These are phyloP conservation scores for Fusarium sp. DNA, from an alignment of 2,329 filamentous ascomycete genomes.

Conservation along the genomic window DNA sequence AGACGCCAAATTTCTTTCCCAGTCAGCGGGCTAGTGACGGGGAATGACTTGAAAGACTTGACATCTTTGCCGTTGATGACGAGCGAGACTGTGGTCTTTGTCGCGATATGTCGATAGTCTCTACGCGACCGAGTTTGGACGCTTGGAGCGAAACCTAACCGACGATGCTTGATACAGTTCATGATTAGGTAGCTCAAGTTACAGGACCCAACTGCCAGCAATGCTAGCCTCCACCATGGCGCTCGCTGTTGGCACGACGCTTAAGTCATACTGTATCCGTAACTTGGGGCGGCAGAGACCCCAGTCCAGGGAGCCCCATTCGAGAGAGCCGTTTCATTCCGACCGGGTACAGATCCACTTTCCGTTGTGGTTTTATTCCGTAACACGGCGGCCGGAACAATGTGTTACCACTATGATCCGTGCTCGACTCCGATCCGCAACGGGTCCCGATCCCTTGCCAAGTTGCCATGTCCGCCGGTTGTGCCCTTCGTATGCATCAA, in stretches of 20 bases:
- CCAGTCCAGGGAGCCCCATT: too few relatives aligned
- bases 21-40: slow-evolving; percentile 11
- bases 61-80: slow-evolving; percentile 25
- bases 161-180: neutral
- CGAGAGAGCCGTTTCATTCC: neutral
- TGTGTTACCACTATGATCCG: too few relatives aligned
- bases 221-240: neutral
- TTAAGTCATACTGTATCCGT: neutral
- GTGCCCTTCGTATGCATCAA: neutral
- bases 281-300: neutral
- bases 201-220: neutral
- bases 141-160: neutral
- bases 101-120: slow-evolving; percentile 1
- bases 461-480: neutral
- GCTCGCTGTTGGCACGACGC: neutral
- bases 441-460: neutral
- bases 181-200: neutral
- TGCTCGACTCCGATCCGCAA: too few relatives aligned
- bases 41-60: slow-evolving; percentile 12
- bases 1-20: slow-evolving; percentile 21
- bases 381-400: neutral
- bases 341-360: neutral
- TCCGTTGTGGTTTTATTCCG: neutral
- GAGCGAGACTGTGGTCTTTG: slow-evolving; percentile 11
- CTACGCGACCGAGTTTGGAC: neutral